phyloP scores from a whole-genome alignment of 352 stramenopile genomes.

The Phytophthora idaei region DNA sequence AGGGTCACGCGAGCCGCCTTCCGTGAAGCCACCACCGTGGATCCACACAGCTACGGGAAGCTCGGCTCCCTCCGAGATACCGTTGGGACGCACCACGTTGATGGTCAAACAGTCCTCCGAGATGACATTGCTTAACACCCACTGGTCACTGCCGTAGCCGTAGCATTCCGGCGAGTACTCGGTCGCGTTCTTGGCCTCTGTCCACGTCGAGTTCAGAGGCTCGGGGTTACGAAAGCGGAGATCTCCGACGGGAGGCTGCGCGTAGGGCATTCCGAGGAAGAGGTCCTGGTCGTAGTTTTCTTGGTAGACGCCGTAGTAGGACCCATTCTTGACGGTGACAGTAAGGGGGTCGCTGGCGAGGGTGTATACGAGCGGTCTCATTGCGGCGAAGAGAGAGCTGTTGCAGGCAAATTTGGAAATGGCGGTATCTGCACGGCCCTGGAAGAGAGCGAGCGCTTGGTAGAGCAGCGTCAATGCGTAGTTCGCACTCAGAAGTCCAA shows the following conservation, averaged over 20 bases:
- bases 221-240: slow-evolving; percentile 29
- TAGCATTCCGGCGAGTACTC: slow-evolving; percentile 48
- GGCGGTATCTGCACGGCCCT: neutral
- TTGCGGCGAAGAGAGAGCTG: neutral
- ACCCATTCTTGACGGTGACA: slow-evolving; percentile 30
- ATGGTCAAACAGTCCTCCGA: slow-evolving; percentile 32
- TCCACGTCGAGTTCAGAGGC: slow-evolving; percentile 26
- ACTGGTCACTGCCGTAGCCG: slow-evolving; percentile 31
- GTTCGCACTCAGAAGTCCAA: neutral
- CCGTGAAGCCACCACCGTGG: slow-evolving; percentile 27
- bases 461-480: neutral
- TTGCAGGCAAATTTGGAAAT: too few relatives aligned
- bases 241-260: slow-evolving; percentile 19
- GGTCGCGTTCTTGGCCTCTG: slow-evolving; percentile 33
- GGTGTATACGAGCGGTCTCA: neutral
- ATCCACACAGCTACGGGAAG: slow-evolving; percentile 39
- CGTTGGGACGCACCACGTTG: slow-evolving; percentile 37
- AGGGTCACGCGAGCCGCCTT: slow-evolving; percentile 34
- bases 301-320: slow-evolving; percentile 30
- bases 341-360: slow-evolving; percentile 4
- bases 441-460: neutral
- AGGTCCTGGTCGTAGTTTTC: slow-evolving; percentile 28
- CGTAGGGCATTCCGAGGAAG: slow-evolving; percentile 40
- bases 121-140: slow-evolving; percentile 27
- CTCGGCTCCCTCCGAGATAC: slow-evolving; percentile 14